Evolutionary conservation across 1,284 basidiomycete species (phyloP).

Genomic region (Marasmius oreades): DNA sequence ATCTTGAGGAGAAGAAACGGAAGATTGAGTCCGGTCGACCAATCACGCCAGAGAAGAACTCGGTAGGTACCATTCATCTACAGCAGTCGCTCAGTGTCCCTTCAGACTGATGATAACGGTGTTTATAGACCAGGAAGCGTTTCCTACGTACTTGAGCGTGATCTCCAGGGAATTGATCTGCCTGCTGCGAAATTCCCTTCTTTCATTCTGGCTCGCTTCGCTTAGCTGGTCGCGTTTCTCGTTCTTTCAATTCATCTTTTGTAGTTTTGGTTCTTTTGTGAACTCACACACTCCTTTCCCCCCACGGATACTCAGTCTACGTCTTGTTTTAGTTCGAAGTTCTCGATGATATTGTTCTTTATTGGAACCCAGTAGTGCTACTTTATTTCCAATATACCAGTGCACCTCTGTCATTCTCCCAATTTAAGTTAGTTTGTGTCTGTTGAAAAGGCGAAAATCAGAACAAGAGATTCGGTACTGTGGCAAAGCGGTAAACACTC

Average conservation of each 20-base stretch:
- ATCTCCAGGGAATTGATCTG: slow-evolving; percentile 15
- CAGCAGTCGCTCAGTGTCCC: background rate
- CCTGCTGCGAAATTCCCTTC: background rate
- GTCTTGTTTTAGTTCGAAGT: slow-evolving; percentile 48
- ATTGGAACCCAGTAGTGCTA: slow-evolving; percentile 19
- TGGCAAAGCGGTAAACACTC: background rate
- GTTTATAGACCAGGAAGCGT: slow-evolving; percentile 62
- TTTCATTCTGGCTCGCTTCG: background rate
- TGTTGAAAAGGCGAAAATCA: background rate
- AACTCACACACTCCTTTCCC: slow-evolving; percentile 52
- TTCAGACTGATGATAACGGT: slow-evolving; percentile 3
- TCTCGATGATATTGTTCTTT: slow-evolving; percentile 28
- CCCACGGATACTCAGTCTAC: slow-evolving; percentile 55
- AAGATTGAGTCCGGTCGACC: slow-evolving; percentile 92
- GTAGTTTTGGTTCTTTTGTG: slow-evolving; percentile 40
- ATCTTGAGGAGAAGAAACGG: slow-evolving; percentile 98
- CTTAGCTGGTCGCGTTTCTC: slow-evolving; percentile 31
- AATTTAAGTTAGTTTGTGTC: background rate
- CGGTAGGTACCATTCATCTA: slow-evolving; percentile 40
- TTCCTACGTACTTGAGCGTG: slow-evolving; percentile 63
- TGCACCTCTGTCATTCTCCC: background rate
- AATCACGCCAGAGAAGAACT: slow-evolving; percentile 89
- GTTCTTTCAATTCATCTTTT: slow-evolving; percentile 31
- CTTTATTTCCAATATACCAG: slow-evolving; percentile 6
- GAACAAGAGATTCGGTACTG: too few relatives aligned